Evolutionary conservation across 306 rosid genomes (phyloP).

Genomic region (Medicago ruthenica): DNA sequence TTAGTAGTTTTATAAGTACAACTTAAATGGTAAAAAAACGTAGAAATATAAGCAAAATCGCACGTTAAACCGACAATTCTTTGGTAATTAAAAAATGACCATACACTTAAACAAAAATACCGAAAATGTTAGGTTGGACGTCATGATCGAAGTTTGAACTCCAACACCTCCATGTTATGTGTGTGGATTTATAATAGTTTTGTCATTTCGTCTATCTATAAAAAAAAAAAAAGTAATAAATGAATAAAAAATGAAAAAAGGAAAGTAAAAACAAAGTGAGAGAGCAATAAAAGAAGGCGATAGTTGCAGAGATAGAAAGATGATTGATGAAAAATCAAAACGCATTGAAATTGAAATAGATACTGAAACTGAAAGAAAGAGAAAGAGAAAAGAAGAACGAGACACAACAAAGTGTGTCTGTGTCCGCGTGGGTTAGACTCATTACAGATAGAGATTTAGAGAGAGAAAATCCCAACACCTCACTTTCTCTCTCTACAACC

Average conservation of each 20-base stretch:
- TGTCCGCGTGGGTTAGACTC: constrained; percentile 29
- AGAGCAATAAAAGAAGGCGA: constrained; percentile 50
- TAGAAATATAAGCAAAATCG: no score
- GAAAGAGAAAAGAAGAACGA: constrained; percentile 30
- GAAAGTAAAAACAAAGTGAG: constrained; percentile 49
- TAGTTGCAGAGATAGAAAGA: constrained; percentile 32
- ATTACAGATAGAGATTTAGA: constrained; percentile 39
- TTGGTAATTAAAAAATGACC: no score
- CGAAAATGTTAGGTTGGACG: no score
- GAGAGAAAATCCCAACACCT: constrained; percentile 46
- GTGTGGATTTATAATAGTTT: no score
- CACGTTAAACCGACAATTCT: no score
- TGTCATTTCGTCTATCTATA: no score
- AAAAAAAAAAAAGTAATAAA: neutral
- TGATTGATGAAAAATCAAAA: constrained; percentile 46
- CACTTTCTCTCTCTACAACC: constrained; percentile 45
- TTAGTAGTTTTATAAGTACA: no score
- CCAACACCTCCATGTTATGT: no score
- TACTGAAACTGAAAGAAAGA: constrained; percentile 28
- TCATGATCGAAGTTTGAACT: no score
- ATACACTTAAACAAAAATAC: no score
- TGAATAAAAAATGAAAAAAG: neutral
- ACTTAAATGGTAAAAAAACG: no score
- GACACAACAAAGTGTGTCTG: neutral
- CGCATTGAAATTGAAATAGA: constrained; percentile 53